These are phyloP conservation scores for Sarcomyxa edulis DNA, from an alignment of 768 basidiomycete genomes.

Conservation along the genomic window DNA sequence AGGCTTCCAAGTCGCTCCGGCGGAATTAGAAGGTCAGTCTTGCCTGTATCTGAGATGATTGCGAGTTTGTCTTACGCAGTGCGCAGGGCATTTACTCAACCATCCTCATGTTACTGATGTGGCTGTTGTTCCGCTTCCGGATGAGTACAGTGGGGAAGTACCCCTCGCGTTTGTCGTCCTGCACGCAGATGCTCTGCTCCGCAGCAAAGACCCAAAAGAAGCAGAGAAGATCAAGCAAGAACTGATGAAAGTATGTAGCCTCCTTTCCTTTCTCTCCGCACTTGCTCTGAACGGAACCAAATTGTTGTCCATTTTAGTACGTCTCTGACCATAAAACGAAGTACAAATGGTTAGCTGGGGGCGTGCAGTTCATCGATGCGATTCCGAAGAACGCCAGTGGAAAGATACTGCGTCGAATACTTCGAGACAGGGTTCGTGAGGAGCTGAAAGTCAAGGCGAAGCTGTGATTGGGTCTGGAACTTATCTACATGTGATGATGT, in stretches of 20 bases:
- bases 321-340: slow-evolving; percentile 32
- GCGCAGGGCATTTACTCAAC: slow-evolving; percentile 58
- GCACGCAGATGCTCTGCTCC: slow-evolving; percentile 30
- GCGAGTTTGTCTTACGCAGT: slow-evolving; percentile 32
- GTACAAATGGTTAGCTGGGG: slow-evolving; percentile 39
- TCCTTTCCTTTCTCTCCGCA: background rate
- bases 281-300: background rate
- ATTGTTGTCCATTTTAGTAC: slow-evolving; percentile 22
- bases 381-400: slow-evolving; percentile 50
- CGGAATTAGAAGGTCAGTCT: slow-evolving; percentile 21
- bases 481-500: too few relatives aligned
- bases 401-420: slow-evolving; percentile 46
- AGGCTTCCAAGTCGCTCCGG: slow-evolving; percentile 26
- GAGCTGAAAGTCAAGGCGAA: background rate
- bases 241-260: slow-evolving; percentile 1
- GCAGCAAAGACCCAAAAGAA: slow-evolving; percentile 24
- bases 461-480: too few relatives aligned
- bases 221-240: slow-evolving; percentile 10
- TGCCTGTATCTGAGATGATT: slow-evolving; percentile 1
- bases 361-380: slow-evolving; percentile 34
- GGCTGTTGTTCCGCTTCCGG: slow-evolving; percentile 61
- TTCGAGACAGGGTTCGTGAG: slow-evolving; percentile 47
- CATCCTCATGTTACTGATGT: slow-evolving; percentile 58
- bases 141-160: slow-evolving; percentile 74
- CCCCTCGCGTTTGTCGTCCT: slow-evolving; percentile 69